Conservation (phyloP, 2,329 filamentous ascomycete genomes). For the Cercospora sp. region DNA sequence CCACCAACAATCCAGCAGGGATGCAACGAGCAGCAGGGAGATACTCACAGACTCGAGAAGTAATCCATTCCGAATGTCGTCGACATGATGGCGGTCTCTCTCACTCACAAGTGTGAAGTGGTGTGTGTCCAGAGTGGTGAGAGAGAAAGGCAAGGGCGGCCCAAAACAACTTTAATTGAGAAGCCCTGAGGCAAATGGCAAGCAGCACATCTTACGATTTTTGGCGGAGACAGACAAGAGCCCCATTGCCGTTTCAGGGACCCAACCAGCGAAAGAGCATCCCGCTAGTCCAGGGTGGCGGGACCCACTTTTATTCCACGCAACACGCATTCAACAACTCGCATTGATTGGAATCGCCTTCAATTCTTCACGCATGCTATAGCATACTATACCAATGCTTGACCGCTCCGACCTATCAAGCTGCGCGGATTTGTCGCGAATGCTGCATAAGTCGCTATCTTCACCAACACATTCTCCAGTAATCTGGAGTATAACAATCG, state of each 20-base stretch:
- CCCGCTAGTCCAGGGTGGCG: not conserved
- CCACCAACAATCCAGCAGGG: not conserved
- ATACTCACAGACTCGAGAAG: conserved; percentile 25
- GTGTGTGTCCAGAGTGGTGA: not conserved
- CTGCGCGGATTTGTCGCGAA: not conserved
- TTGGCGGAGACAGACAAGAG: not conserved
- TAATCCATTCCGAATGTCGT: conserved; percentile 33
- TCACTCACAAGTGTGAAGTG: not conserved
- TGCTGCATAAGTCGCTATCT: not conserved
- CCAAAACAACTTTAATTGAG: not conserved
- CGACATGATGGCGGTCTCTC: conserved; percentile 23
- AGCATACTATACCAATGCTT: not conserved
- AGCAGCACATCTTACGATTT: conserved; percentile 6
- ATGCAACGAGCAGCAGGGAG: conserved; percentile 1
- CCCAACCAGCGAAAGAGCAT: not conserved
- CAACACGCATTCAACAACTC: not conserved
- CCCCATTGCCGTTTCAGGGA: not conserved
- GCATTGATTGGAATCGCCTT: not conserved
- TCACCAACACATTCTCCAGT: not conserved
- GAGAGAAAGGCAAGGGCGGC: not conserved
- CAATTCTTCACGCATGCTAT: not conserved
- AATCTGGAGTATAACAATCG: not conserved
- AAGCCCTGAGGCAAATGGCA: not conserved
- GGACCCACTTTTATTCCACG: not conserved
- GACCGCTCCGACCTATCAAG: not conserved